phyloP scores from a whole-genome alignment of 139 green algal genomes.

The Chlorella sp. region DNA sequence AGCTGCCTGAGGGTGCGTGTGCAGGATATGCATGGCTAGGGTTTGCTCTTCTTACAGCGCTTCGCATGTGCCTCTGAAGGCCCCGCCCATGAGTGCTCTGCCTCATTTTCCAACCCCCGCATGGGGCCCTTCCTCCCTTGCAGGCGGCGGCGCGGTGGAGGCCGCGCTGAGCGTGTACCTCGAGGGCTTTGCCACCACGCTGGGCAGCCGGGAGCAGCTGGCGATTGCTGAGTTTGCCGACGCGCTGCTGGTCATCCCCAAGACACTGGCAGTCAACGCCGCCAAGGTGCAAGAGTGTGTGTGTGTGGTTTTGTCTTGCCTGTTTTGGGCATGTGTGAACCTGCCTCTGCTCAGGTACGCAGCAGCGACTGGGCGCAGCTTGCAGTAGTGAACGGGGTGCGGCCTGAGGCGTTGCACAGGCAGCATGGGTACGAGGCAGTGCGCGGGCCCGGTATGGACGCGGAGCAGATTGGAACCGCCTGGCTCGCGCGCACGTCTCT shows the following conservation, averaged over 20 bases:
- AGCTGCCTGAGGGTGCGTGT: not conserved
- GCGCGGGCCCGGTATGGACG: too few species aligned
- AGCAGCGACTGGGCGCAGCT: constrained; percentile 10
- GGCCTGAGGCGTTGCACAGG: too few species aligned
- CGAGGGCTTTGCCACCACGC: constrained; percentile 93
- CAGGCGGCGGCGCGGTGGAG: constrained; percentile 93
- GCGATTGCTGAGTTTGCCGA: constrained; percentile 96
- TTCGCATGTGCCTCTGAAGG: not conserved
- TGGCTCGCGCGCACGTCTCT: too few species aligned
- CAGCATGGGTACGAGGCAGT: too few species aligned
- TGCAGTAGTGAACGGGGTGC: not conserved
- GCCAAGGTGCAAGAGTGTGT: too few species aligned
- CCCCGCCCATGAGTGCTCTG: not conserved
- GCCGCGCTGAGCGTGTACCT: constrained; percentile 93
- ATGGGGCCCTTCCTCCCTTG: too few species aligned
- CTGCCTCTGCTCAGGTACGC: too few species aligned
- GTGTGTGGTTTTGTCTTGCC: too few species aligned
- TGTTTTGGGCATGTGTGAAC: too few species aligned
- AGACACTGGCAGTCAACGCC: constrained; percentile 94
- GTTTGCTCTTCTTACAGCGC: not conserved
- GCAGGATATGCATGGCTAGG: not conserved
- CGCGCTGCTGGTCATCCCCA: constrained; percentile 89
- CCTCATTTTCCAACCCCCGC: too few species aligned
- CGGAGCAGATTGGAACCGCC: too few species aligned
- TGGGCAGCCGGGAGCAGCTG: constrained; percentile 96